Evolutionary conservation across 257 asterid genomes (phyloP), one percentile per base, ranked within the genome.

Genomic region (Linaria vulgaris): DNA sequence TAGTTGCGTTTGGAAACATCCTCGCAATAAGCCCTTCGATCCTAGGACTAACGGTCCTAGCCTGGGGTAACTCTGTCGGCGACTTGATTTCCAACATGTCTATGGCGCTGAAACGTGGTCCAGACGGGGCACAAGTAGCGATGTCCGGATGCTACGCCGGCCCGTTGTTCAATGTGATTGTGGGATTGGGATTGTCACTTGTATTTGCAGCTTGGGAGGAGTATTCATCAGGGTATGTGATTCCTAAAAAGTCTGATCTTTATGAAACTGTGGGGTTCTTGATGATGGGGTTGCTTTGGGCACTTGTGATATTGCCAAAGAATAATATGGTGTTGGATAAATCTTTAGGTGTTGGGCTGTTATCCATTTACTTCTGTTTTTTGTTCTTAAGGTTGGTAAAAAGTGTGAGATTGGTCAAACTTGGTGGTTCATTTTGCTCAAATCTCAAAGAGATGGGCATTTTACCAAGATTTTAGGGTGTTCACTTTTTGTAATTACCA

Each of bases 21-120:
- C 74, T 87, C 0, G 92, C 82, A 3, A 83, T 90, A 15, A 83
- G 56, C 73, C 83, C 96, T n/a, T 81, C 97, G 0, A 69, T 90
- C 19, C 68, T 90, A 6, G 97, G 88, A 7, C 74, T 90, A 9
- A 90, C 97, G 2, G 95, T 87, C 68, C 80, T 90, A n/a, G 97
- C 97, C 0, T 90, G 96, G 96, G 97, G 97, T 0, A 87, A 90
- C 41, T 90, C 97, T 0, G 22, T 80, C 0, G 97, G 96, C 22
- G 97, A 90, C 65, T 47, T 90, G 79, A 77, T 87, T 15, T 83
- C 97, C 1, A 83, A 87, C 43, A 54, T 80, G 60, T 74, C 90
- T 1, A 75, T 87, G 92, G 96, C 95, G 5, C 0, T 78, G 52
- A 79, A 70, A 30, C 92, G 91, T 12, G 95, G 95, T 1, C 37